Evolutionary conservation across 371 early-diverging fungal genomes (phyloP).

Genomic region (Haplosporangium sp.): DNA sequence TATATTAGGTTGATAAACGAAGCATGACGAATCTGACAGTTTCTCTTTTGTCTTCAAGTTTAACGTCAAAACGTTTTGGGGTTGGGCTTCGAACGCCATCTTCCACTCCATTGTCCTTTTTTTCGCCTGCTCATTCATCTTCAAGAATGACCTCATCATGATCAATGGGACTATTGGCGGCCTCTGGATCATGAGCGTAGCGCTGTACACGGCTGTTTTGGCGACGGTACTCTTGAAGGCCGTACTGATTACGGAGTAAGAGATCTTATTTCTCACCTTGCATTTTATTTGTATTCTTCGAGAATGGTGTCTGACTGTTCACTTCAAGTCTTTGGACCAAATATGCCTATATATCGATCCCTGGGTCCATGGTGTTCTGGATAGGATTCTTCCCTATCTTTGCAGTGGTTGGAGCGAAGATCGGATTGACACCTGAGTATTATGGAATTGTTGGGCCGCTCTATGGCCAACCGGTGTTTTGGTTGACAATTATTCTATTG

Average conservation of each 20-base stretch:
- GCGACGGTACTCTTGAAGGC: constrained; percentile 87
- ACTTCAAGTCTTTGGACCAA: constrained; percentile 80
- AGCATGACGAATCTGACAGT: neutral
- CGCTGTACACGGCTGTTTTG: constrained; percentile 83
- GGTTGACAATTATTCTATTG: constrained; percentile 85
- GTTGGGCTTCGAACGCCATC: constrained; percentile 94
- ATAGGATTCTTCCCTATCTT: constrained; percentile 89
- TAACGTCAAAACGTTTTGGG: constrained; percentile 94
- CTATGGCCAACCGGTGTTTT: constrained; percentile 86
- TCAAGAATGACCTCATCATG: constrained; percentile 72
- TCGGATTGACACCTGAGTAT: constrained; percentile 85
- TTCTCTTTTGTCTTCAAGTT: constrained; percentile 60
- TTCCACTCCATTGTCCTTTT: constrained; percentile 77
- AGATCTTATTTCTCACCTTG: neutral
- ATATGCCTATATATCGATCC: constrained; percentile 83
- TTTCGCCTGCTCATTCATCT: constrained; percentile 57
- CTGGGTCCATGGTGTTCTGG: constrained; percentile 92
- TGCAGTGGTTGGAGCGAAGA: constrained; percentile 78
- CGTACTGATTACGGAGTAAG: constrained; percentile 83
- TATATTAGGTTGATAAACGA: neutral
- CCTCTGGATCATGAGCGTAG: constrained; percentile 84
- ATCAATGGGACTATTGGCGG: constrained; percentile 74
- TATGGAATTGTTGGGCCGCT: constrained; percentile 80
- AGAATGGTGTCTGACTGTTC: neutral
- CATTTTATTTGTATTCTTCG: neutral